These are phyloP conservation scores for Euryodendron excelsum DNA, from an alignment of 148 eudicot genomes.

Conservation along the genomic window DNA sequence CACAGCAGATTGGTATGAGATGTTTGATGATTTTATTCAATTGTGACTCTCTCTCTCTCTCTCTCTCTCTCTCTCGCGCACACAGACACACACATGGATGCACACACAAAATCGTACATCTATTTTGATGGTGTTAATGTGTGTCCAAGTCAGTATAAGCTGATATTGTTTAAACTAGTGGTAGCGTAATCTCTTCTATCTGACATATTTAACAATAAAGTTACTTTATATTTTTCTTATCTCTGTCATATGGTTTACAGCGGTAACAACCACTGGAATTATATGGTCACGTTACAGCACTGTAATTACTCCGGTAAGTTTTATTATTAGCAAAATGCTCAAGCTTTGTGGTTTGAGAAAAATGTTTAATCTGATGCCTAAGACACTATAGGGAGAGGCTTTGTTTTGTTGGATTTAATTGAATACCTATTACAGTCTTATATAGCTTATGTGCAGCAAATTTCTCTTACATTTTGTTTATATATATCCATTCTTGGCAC, in stretches of 20 bases:
- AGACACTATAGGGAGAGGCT: no score
- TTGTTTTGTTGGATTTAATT: no score
- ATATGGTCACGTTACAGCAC: constrained; percentile 93
- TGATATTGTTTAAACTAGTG: no score
- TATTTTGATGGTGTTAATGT: background rate
- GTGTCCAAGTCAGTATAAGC: background rate
- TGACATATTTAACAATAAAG: background rate
- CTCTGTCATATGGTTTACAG: constrained; percentile 30
- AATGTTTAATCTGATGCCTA: no score
- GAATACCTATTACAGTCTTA: no score
- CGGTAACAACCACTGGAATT: constrained; percentile 74
- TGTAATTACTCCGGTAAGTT: constrained; percentile 83
- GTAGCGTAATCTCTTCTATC: no score
- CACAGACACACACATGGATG: background rate
- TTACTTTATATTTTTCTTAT: background rate
- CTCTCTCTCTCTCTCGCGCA: background rate
- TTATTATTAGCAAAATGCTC: background rate
- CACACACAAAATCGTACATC: background rate
- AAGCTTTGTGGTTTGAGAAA: no score
- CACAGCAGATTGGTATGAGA: constrained; percentile 97
- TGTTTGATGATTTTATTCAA: background rate
- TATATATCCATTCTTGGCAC: no score
- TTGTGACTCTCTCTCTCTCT: background rate
- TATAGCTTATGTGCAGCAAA: no score
- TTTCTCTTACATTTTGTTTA: no score